phyloP scores from a whole-genome alignment of 2,329 filamentous ascomycete genomes.

The Chaetomiaceae sp. region DNA sequence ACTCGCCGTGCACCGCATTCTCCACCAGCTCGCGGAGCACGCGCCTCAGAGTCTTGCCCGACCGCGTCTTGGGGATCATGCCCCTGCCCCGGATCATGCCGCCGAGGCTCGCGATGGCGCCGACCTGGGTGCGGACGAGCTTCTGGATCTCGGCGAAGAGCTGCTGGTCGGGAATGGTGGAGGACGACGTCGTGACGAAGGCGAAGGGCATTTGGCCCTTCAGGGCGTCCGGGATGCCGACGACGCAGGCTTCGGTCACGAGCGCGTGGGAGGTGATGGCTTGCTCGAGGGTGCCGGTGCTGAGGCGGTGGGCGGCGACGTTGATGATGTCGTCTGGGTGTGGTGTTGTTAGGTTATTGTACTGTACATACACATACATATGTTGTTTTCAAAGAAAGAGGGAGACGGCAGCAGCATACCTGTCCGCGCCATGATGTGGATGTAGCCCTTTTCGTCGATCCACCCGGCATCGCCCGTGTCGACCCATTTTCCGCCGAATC shows the following conservation, averaged over 20 bases:
- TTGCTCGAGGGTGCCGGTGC: constrained; percentile 85
- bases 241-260: constrained; percentile 79
- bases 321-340: constrained; percentile 85
- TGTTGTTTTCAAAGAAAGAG: too few relatives aligned
- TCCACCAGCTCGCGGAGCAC: constrained; percentile 81
- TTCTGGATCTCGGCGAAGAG: constrained; percentile 62
- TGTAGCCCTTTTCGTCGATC: constrained; percentile 69
- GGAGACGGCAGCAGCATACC: too few relatives aligned
- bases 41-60: constrained; percentile 83
- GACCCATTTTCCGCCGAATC: constrained; percentile 77
- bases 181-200: constrained; percentile 63
- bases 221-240: constrained; percentile 77
- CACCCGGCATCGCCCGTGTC: constrained; percentile 90
- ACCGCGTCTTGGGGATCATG: constrained; percentile 88
- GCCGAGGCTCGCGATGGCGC: constrained; percentile 78
- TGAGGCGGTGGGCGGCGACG: constrained; percentile 88
- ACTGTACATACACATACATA: too few relatives aligned
- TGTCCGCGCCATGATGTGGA: constrained; percentile 58
- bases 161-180: constrained; percentile 39
- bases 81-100: constrained; percentile 79
- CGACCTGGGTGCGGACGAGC: constrained; percentile 74
- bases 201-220: constrained; percentile 93
- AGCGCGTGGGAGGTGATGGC: constrained; percentile 75
- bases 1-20: constrained; percentile 70
- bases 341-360: too few relatives aligned